phyloP scores from a whole-genome alignment of 768 basidiomycete species.

The Goffeauzyma gilvescens region DNA sequence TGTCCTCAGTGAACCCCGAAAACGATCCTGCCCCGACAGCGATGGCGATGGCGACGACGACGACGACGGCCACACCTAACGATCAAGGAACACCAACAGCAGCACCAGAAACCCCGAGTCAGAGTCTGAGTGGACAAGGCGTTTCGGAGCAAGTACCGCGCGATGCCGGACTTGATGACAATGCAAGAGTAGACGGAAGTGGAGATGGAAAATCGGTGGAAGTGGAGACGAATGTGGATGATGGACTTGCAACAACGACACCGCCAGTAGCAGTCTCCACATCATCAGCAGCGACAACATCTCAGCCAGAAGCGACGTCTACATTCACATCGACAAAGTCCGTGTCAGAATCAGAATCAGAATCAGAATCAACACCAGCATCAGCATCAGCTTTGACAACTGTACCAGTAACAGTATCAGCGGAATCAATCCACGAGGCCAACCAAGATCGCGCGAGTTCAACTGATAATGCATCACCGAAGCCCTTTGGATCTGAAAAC shows the following conservation, averaged over 20 bases:
- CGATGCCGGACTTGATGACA: too few relatives aligned
- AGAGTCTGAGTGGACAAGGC: too few relatives aligned
- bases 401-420: too few relatives aligned
- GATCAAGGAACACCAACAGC: conserved; percentile 1
- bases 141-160: too few relatives aligned
- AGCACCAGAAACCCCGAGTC: not conserved
- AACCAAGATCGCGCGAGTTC: too few relatives aligned
- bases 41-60: not conserved
- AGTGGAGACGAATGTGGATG: not conserved
- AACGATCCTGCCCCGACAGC: not conserved
- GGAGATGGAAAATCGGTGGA: not conserved
- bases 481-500: not conserved
- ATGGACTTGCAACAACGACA: too few relatives aligned
- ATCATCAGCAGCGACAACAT: not conserved
- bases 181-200: not conserved
- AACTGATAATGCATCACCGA: not conserved
- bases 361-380: too few relatives aligned
- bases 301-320: not conserved
- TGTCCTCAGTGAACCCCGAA: not conserved
- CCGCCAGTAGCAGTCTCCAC: not conserved
- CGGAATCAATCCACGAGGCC: too few relatives aligned
- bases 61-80: not conserved
- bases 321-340: too few relatives aligned
- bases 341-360: too few relatives aligned
- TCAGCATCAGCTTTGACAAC: too few relatives aligned